Base-by-base conservation (phyloP, 2,329 filamentous ascomycete species). In the Fusarium piperis region DNA sequence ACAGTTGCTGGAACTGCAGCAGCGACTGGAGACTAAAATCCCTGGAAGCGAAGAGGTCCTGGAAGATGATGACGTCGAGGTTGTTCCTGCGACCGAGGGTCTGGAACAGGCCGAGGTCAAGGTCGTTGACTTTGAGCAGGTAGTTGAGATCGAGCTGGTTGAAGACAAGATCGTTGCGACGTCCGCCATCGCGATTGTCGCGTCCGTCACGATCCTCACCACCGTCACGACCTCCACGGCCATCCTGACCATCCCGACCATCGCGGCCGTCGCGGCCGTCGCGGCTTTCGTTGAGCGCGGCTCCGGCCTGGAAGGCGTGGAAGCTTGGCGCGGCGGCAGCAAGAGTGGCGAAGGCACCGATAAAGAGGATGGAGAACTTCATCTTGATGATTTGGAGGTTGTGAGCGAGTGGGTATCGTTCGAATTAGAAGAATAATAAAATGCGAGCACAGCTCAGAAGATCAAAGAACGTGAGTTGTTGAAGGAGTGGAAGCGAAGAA, bases 321-420 rank as follows among this genome's bases (percentile, higher is more conserved):
- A 83, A 78, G 65, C 81, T 61, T 79, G 86, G 85, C 55, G 84
- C 83, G 57, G 85, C 85, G 59, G 77, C 72, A 68, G 79, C 83
- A 68, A 86, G 75, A 68, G 84, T 82, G 71, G 84, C 84, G 61
- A 86, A 80, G 64, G 80, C 79, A 77, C 82, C 79, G 76, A 81
- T 76, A 78, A 88, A 66, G 79, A 87, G 75, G 70, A 81, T 81
- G 58, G 82, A 78, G 79, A 81, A 78, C 83, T 87, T 85, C 86
- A 88, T 88, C 72, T 82, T 86, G 83, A 78, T 62, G 71, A 18
- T 67, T 18, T 57, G 13, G 20, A 26, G 55, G 61, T 46, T 23
- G 28, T 38, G 30, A 7, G 35, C 48, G 20, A 44, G 53, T 63
- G 70, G 41, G 41, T 71, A 67, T 51, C 10, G 26, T 59, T 44